Base-by-base conservation (phyloP, 345 rosid species). In the Salix suchowensis region DNA sequence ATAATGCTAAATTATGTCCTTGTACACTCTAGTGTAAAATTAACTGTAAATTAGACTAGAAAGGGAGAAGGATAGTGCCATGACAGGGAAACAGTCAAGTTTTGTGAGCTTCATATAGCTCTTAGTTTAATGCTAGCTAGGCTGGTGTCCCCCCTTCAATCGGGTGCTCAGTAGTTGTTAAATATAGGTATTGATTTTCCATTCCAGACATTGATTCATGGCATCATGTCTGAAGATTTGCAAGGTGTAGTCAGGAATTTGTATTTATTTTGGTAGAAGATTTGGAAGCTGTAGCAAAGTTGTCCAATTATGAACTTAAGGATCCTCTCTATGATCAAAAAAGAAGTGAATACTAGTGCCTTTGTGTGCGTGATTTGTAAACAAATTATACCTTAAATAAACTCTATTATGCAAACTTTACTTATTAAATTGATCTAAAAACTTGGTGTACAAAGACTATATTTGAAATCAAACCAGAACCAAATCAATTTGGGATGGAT, bases 41-140 rank as follows among this genome's bases (percentile, higher is more conserved):
- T 65, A 69, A 36, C 9, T 74, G 72, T 82, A 75, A 77, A 65
- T 74, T 86, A 76, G 83, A 16, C 58, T 30, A 76, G 78, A 54
- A 65, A n/a, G 36, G 50, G 21, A 54, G 72, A 66, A 7, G 72
- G 76, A 7, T n/a, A 30, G 28, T 42, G 60, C 73, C 67, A 60
- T n/a, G 15, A 58, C 40, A 44, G 68, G 73, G 62, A 24, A 28
- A 26, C n/a, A 46, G 37, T n/a, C 5, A 52, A 50, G 46, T 73
- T 78, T 68, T 80, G 76, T 28, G 68, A 67, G 42, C 67, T 62
- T n/a, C 28, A 46, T 60, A 65, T 75, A 44, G 61, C 70, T 44
- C 28, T 34, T 73, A 42, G 65, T 50, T 50, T 67, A 50, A 64
- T 30, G 64, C 19, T 66, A 74, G 34, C 64, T 30, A 52, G 0